A percentile compares a stretch with the other conserved stretches of the same genome.
These are phyloP conservation scores for Oryza meridionalis DNA, from an alignment of 176 grass and related monocot species.

Conservation along the genomic window DNA sequence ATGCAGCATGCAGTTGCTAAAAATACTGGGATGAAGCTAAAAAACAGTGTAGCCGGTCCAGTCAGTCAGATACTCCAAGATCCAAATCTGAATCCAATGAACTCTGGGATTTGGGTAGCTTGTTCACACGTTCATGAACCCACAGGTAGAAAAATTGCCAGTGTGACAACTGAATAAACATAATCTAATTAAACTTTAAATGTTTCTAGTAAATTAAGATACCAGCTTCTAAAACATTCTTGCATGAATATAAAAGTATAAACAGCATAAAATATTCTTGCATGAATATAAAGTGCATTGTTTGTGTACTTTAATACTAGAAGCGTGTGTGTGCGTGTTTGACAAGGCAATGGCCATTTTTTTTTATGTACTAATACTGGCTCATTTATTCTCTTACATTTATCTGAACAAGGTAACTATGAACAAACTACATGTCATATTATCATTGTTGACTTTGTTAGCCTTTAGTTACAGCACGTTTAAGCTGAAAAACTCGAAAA, in stretches of 20 bases:
- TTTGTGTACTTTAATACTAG: conserved; percentile 13
- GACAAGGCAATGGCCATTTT: neutral
- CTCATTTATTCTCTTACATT: neutral
- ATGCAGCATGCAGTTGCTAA: conserved; percentile 14
- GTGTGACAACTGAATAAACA: neutral
- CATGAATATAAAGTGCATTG: neutral
- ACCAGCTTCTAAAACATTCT: neutral
- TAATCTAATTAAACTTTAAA: neutral
- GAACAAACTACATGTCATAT: neutral
- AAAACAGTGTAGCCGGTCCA: neutral
- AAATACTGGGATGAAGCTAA: conserved; percentile 22
- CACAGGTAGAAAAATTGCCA: conserved; percentile 23
- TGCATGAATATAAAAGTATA: neutral
- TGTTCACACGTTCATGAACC: neutral
- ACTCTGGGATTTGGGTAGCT: conserved; percentile 11
- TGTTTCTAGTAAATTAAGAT: conserved; percentile 3
- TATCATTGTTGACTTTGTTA: neutral
- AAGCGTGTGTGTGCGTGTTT: neutral
- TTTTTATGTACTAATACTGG: neutral
- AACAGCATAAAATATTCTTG: neutral
- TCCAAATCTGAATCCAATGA: conserved; percentile 36
- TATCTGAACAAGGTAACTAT: neutral
- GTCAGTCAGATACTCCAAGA: conserved; percentile 31
- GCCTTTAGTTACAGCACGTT: neutral
- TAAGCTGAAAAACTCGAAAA: neutral